A percentile compares a stretch with the other conserved stretches of the same genome.
Conservation (phyloP, 495 filamentous ascomycete genomes). For the Jackrogersella minutella region DNA sequence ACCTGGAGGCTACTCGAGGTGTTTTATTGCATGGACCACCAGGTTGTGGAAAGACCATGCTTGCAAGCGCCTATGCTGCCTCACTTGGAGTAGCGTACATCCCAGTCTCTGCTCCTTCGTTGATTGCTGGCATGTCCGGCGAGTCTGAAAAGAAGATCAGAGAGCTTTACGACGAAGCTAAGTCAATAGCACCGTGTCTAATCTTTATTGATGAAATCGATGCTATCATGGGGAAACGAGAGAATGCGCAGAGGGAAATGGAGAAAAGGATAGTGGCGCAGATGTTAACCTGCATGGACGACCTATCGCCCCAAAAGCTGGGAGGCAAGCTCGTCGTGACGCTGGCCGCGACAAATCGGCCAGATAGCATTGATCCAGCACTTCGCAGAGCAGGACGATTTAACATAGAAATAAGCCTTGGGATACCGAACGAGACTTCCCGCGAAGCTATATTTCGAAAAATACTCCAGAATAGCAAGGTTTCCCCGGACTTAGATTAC, state of each 20-base stretch:
- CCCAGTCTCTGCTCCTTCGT: conserved; percentile 84
- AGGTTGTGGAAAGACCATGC: conserved; percentile 94
- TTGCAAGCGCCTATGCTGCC: conserved; percentile 89
- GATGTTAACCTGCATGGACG: conserved; percentile 87
- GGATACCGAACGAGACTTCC: conserved; percentile 86
- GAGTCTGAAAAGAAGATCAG: conserved; percentile 95
- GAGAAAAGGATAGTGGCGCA: conserved; percentile 96
- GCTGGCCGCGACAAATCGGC: conserved; percentile 90
- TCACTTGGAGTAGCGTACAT: conserved; percentile 87
- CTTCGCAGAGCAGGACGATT: conserved; percentile 87
- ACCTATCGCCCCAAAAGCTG: conserved; percentile 67
- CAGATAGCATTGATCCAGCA: conserved; percentile 88
- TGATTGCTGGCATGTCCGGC: conserved; percentile 94
- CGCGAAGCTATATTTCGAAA: conserved; percentile 85
- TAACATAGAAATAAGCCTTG: conserved; percentile 92
- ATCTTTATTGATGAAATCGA: conserved; percentile 98
- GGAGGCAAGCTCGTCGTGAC: conserved; percentile 93
- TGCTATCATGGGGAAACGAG: conserved; percentile 91
- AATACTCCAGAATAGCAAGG: conserved; percentile 71
- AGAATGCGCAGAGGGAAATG: conserved; percentile 96
- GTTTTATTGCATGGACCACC: conserved; percentile 92
- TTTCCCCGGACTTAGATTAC: conserved; percentile 80
- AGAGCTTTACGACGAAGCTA: conserved; percentile 90
- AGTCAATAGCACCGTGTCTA: conserved; percentile 85
- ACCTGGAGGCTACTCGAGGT: conserved; percentile 81